Conservation (phyloP, 228 moss, liverwort and hornwort species). For the Sphagnum fallax region DNA sequence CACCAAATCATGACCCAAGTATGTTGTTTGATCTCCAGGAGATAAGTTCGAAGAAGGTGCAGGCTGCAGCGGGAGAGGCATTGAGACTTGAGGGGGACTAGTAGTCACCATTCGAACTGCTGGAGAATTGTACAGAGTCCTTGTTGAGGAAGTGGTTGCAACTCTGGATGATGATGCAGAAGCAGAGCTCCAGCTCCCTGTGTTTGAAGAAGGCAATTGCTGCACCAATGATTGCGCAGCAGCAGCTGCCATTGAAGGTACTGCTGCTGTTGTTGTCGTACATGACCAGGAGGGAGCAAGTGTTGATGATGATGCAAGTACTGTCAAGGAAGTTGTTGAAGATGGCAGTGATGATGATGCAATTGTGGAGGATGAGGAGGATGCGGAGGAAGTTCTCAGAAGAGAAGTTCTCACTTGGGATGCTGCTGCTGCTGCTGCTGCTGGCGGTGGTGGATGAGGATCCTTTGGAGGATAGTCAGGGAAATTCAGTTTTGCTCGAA, state of each 20-base stretch:
- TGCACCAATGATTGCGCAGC: background rate
- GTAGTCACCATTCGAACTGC: too few species aligned
- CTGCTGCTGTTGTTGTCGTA: too few species aligned
- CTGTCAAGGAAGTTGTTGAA: background rate
- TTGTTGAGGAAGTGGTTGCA: too few species aligned
- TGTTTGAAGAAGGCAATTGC: background rate
- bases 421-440: too few species aligned
- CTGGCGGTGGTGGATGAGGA: background rate
- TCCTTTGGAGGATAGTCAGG: slow-evolving; percentile 2
- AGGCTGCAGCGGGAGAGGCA: too few species aligned
- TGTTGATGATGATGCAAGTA: background rate
- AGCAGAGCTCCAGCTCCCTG: background rate
- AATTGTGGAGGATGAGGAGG: background rate
- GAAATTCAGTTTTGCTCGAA: slow-evolving; percentile 37
- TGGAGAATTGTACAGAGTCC: too few species aligned
- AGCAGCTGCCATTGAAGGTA: background rate
- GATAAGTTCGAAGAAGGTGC: too few species aligned
- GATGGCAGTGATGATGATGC: background rate
- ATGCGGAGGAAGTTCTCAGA: background rate
- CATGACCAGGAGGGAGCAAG: background rate
- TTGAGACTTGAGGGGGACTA: too few species aligned
- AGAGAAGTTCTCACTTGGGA: background rate
- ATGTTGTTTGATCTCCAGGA: too few species aligned
- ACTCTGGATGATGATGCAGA: background rate
- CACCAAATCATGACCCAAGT: too few species aligned